Percentiles rank a stretch among this genome's conserved stretches.
Evolutionary conservation across 192 early-diverging fungal genomes (phyloP).

Genomic region (Haplosporangium gracile): DNA sequence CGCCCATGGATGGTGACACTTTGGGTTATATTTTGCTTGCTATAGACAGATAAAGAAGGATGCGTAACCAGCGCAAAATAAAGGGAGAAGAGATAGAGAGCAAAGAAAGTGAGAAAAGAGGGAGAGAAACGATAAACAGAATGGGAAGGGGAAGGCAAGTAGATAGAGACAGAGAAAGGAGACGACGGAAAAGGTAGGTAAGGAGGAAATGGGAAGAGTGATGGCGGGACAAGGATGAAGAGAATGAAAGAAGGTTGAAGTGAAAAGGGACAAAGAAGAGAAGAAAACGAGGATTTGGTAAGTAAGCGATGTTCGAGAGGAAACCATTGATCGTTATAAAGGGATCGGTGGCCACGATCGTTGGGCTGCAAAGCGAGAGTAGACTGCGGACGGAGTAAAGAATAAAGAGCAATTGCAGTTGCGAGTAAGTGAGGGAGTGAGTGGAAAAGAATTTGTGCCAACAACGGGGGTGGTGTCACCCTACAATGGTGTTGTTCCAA

Average conservation of each 20-base stretch:
- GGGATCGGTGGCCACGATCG: background rate
- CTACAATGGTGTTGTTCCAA: background rate
- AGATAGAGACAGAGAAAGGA: background rate
- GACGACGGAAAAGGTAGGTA: background rate
- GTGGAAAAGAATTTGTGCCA: background rate
- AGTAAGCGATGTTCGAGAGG: background rate
- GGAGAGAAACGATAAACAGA: background rate
- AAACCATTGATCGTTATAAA: background rate
- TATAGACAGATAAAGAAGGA: background rate
- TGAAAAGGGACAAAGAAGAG: background rate
- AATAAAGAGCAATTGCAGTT: background rate
- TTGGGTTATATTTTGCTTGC: constrained; percentile 13
- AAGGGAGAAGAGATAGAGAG: background rate
- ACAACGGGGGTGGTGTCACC: background rate
- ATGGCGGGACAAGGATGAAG: background rate
- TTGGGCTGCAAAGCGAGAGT: background rate
- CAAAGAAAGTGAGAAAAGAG: background rate
- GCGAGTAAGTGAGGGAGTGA: constrained; percentile 2
- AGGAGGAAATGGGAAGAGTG: background rate
- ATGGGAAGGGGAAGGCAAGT: background rate
- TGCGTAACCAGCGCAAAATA: background rate
- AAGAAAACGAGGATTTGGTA: background rate
- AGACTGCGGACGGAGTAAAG: background rate
- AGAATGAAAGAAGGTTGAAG: background rate
- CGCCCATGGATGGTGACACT: constrained; percentile 39